Percentiles rank a stretch among this genome's conserved stretches.
phyloP scores from a whole-genome alignment of 108 stramenopile species.

The Asterionellopsis glacialis region DNA sequence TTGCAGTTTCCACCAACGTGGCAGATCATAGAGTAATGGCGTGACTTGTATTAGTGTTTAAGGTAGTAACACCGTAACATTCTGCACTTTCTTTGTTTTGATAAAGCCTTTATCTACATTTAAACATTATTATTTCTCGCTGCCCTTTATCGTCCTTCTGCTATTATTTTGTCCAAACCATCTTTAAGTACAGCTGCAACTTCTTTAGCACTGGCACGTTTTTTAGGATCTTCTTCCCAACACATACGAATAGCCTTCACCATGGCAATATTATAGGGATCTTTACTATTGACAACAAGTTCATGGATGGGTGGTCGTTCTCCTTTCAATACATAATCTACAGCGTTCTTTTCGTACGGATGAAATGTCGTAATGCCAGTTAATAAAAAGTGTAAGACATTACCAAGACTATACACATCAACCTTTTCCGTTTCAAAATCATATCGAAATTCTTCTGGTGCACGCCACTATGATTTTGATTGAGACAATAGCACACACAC shows the following conservation, averaged over 20 bases:
- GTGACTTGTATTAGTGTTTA: too few species aligned
- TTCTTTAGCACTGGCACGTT: conserved; percentile 44
- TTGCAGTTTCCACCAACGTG: too few species aligned
- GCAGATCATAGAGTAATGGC: too few species aligned
- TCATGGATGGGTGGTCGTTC: conserved; percentile 28
- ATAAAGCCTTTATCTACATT: too few species aligned
- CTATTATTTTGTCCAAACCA: not conserved
- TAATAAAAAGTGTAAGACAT: conserved; percentile 54
- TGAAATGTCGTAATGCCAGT: conserved; percentile 12
- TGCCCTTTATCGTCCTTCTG: too few species aligned
- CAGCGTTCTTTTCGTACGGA: conserved; percentile 9
- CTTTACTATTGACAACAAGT: conserved; percentile 21
- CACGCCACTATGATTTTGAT: conserved; percentile 20
- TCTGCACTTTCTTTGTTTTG: too few species aligned
- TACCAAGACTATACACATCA: conserved; percentile 65
- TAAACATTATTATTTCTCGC: too few species aligned
- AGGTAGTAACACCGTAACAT: too few species aligned
- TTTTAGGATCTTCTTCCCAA: conserved; percentile 37
- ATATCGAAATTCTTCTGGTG: conserved; percentile 65
- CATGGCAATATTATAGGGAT: conserved; percentile 43
- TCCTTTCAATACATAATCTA: conserved; percentile 27
- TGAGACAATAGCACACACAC: too few species aligned
- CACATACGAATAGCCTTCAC: conserved; percentile 42
- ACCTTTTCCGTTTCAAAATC: conserved; percentile 58
- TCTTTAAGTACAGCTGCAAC: conserved; percentile 8